These are phyloP conservation scores for Raffaelea arxii DNA, from an alignment of 2,329 filamentous ascomycete species.

Conservation along the genomic window DNA sequence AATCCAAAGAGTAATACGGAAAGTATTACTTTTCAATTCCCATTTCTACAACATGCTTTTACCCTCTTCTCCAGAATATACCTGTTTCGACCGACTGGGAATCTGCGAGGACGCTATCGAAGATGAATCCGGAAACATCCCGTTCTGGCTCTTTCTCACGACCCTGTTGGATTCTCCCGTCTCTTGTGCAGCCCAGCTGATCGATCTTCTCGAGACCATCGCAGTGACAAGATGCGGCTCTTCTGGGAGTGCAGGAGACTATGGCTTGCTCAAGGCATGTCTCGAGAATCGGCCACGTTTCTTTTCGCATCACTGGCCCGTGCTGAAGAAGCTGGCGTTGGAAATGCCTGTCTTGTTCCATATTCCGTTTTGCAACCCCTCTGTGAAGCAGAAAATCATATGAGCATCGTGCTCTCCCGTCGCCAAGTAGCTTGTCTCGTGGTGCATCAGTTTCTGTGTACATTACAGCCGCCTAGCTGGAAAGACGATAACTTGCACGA, in stretches of 20 bases:
- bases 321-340: not conserved
- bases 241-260: not conserved
- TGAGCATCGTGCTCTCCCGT: slow-evolving; percentile 11
- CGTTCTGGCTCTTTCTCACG: not conserved
- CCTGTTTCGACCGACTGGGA: slow-evolving; percentile 1
- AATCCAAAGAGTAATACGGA: no score
- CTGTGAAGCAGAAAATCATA: not conserved
- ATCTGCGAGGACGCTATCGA: not conserved
- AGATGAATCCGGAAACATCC: not conserved
- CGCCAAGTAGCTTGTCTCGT: slow-evolving; percentile 20
- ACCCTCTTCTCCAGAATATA: not conserved
- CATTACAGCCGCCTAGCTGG: slow-evolving; percentile 11
- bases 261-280: not conserved
- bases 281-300: not conserved
- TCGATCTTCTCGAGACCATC: not conserved
- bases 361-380: not conserved
- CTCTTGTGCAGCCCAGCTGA: not conserved
- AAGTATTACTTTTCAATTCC: not conserved
- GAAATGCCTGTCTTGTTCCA: not conserved
- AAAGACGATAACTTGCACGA: slow-evolving; percentile 20
- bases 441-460: slow-evolving; percentile 22
- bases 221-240: not conserved
- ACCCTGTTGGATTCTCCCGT: not conserved
- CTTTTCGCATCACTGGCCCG: slow-evolving; percentile 1
- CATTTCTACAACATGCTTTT: not conserved